Conservation (phyloP, 768 basidiomycete genomes). For the Harrya chromipes region DNA sequence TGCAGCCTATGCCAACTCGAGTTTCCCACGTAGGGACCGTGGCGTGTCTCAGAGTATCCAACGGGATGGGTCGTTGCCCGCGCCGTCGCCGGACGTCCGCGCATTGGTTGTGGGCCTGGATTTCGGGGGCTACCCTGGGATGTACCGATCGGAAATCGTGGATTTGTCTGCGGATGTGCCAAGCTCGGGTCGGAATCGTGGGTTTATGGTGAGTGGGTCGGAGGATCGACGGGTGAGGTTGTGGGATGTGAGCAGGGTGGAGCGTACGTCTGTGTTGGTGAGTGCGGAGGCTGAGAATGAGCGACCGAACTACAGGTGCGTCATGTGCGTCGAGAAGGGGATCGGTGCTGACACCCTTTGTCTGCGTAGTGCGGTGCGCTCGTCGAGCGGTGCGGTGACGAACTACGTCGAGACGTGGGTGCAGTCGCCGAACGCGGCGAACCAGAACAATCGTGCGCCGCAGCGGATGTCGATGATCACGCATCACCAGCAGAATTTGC, state of each 20-base stretch:
- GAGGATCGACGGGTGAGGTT: conserved; percentile 85
- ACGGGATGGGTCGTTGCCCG: conserved; percentile 35
- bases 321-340: background rate
- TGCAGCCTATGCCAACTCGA: conserved; percentile 22
- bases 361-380: conserved; percentile 29
- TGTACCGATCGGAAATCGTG: conserved; percentile 51
- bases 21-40: conserved; percentile 26
- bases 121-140: conserved; percentile 65
- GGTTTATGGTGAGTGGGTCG: conserved; percentile 84
- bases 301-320: conserved; percentile 73
- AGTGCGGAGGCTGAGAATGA: conserved; percentile 75
- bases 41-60: conserved; percentile 33
- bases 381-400: conserved; percentile 42
- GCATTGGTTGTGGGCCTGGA: conserved; percentile 70
- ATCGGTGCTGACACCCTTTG: conserved; percentile 1
- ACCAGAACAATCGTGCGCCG: conserved; percentile 62
- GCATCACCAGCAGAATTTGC: conserved; percentile 77
- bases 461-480: conserved; percentile 77
- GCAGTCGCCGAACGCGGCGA: conserved; percentile 37
- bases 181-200: conserved; percentile 45
- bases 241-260: conserved; percentile 79
- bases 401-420: conserved; percentile 67
- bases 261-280: conserved; percentile 75
- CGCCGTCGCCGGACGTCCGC: conserved; percentile 64
- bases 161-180: conserved; percentile 40